Conservation (phyloP, 164 flowering plant species). For the Magnolia officinalis region DNA sequence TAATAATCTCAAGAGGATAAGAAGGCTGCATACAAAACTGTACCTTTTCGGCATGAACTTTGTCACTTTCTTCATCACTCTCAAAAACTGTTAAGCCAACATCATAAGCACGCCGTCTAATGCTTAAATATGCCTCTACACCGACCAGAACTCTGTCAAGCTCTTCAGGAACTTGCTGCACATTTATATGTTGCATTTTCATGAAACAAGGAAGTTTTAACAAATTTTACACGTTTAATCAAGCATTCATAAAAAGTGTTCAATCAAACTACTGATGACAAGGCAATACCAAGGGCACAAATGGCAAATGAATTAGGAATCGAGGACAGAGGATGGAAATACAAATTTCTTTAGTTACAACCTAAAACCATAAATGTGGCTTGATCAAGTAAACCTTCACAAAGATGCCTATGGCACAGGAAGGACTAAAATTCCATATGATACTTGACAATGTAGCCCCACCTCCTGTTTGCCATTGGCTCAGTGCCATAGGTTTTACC, state of each 20-base stretch:
- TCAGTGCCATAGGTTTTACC: neutral
- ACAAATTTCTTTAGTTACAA: neutral
- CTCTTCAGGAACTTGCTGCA: constrained; percentile 99
- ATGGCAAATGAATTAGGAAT: neutral
- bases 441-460: too few relatives aligned
- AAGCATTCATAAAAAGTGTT: neutral
- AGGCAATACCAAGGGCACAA: neutral
- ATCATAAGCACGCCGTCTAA: constrained; percentile 61
- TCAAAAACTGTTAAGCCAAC: constrained; percentile 63
- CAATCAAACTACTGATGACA: neutral
- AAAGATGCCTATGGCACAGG: neutral
- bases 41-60: constrained; percentile 54
- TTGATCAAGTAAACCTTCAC: neutral
- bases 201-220: neutral
- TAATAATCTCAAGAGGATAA: constrained; percentile 2
- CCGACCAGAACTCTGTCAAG: constrained; percentile 93
- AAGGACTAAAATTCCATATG: neutral
- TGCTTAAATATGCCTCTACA: constrained; percentile 83
- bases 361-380: neutral
- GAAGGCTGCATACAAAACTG: neutral
- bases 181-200: constrained; percentile 1
- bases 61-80: constrained; percentile 44
- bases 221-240: neutral
- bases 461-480: too few relatives aligned
- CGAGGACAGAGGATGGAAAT: neutral